These are phyloP conservation scores for Ocimum tenuiflorum DNA, from an alignment of 257 asterid genomes.

Conservation along the genomic window DNA sequence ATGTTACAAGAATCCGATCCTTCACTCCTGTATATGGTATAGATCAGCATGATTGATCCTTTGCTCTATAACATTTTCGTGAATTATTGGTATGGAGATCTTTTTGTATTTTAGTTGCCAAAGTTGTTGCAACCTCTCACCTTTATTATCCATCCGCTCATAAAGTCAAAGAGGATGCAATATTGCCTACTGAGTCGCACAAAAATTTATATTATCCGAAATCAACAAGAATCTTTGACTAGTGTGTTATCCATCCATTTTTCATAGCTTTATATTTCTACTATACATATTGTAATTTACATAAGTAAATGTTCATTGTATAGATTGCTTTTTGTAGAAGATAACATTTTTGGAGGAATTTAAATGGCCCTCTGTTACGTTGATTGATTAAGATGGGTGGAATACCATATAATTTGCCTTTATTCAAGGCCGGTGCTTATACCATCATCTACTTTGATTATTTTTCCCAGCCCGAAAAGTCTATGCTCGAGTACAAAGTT, in stretches of 20 bases:
- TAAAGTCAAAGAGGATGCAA: not conserved
- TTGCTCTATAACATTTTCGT: too few species aligned
- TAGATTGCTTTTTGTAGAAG: not conserved
- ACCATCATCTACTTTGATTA: not conserved
- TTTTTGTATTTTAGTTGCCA: too few species aligned
- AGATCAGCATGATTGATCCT: too few species aligned
- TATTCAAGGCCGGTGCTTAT: not conserved
- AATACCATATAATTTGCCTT: not conserved
- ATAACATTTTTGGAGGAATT: conserved; percentile 2
- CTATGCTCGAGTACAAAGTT: not conserved
- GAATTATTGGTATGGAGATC: too few species aligned
- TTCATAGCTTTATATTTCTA: too few species aligned
- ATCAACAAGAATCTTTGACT: not conserved
- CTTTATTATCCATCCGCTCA: not conserved
- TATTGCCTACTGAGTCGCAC: too few species aligned
- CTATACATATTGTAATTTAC: not conserved
- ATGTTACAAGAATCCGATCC: too few species aligned
- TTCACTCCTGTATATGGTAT: too few species aligned
- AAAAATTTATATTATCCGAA: not conserved
- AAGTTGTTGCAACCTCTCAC: too few species aligned
- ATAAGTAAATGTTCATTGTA: not conserved
- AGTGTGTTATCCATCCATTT: not conserved
- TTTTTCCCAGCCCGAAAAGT: not conserved
- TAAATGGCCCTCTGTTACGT: not conserved
- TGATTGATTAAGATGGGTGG: not conserved